Evolutionary conservation across 257 asterid species (phyloP).

Genomic region (Nemophila menziesii): DNA sequence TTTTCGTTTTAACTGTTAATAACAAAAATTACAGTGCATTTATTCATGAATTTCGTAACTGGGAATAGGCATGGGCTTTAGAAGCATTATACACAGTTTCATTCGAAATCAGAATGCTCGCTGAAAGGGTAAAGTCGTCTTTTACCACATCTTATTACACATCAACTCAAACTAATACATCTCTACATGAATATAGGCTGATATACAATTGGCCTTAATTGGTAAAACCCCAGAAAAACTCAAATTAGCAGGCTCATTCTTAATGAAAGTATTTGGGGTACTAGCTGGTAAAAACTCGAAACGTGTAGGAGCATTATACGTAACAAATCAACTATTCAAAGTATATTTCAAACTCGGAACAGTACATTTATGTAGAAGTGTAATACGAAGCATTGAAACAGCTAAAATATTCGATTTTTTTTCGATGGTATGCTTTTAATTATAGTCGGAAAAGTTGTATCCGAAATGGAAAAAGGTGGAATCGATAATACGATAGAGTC

Average conservation of each 20-base stretch:
- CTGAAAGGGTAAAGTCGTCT: constrained; percentile 91
- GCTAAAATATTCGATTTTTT: constrained; percentile 84
- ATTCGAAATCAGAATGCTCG: constrained; percentile 83
- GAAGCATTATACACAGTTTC: constrained; percentile 73
- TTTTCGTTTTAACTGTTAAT: constrained; percentile 32
- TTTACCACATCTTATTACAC: too few relatives aligned
- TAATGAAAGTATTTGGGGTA: constrained; percentile 91
- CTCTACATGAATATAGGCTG: constrained; percentile 56
- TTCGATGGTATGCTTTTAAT: constrained; percentile 69
- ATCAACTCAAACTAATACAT: constrained; percentile 13
- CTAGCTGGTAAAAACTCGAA: constrained; percentile 96
- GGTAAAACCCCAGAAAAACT: constrained; percentile 86
- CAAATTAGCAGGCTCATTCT: constrained; percentile 93
- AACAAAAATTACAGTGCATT: constrained; percentile 64
- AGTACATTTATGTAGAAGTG: constrained; percentile 85
- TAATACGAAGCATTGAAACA: constrained; percentile 91
- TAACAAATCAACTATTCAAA: constrained; percentile 89
- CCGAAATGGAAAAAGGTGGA: constrained; percentile 62
- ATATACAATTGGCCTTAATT: constrained; percentile 66
- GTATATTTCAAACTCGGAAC: constrained; percentile 96
- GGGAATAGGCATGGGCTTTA: constrained; percentile 97
- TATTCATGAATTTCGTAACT: constrained; percentile 91
- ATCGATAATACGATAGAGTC: constrained; percentile 28
- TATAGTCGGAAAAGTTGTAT: constrained; percentile 52
- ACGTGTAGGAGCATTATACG: constrained; percentile 89